These are phyloP conservation scores for Hsuehochloa calcarea DNA, from an alignment of 176 grass and related monocot genomes.

Conservation along the genomic window DNA sequence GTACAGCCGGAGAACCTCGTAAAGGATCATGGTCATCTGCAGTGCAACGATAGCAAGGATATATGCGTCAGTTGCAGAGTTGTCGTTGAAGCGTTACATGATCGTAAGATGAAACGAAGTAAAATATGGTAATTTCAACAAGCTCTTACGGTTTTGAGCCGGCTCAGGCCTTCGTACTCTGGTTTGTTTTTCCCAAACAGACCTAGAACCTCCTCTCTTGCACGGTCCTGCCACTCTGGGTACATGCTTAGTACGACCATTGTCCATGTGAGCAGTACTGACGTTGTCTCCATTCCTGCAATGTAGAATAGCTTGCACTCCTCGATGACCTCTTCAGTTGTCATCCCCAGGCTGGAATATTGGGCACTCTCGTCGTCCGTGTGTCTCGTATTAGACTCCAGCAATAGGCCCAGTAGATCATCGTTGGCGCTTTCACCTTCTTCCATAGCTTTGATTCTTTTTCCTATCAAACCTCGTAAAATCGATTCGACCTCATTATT, in stretches of 20 bases:
- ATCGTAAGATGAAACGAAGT: neutral
- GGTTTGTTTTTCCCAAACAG: slow-evolving; percentile 45
- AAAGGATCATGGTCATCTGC: slow-evolving; percentile 66
- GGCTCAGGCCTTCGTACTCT: slow-evolving; percentile 44
- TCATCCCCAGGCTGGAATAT: slow-evolving; percentile 35
- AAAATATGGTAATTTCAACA: neutral
- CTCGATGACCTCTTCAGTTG: slow-evolving; percentile 62
- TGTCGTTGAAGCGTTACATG: neutral
- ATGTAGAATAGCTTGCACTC: slow-evolving; percentile 92
- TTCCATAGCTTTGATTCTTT: slow-evolving; percentile 39
- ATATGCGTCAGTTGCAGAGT: neutral
- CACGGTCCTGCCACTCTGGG: slow-evolving; percentile 60
- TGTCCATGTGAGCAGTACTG: slow-evolving; percentile 65
- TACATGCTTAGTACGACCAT: slow-evolving; percentile 47
- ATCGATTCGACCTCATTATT: slow-evolving; percentile 40
- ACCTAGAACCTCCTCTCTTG: slow-evolving; percentile 59
- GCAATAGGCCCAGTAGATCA: slow-evolving; percentile 49
- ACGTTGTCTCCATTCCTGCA: slow-evolving; percentile 68
- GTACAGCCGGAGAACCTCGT: slow-evolving; percentile 62
- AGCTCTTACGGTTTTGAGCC: slow-evolving; percentile 59
- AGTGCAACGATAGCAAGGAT: neutral
- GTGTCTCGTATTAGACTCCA: slow-evolving; percentile 50
- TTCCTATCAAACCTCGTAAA: slow-evolving; percentile 37
- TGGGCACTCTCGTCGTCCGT: slow-evolving; percentile 23
- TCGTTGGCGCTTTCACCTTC: slow-evolving; percentile 16